Evolutionary conservation across 106 monocot genomes (phyloP).

Genomic region (Posidonia australis): DNA sequence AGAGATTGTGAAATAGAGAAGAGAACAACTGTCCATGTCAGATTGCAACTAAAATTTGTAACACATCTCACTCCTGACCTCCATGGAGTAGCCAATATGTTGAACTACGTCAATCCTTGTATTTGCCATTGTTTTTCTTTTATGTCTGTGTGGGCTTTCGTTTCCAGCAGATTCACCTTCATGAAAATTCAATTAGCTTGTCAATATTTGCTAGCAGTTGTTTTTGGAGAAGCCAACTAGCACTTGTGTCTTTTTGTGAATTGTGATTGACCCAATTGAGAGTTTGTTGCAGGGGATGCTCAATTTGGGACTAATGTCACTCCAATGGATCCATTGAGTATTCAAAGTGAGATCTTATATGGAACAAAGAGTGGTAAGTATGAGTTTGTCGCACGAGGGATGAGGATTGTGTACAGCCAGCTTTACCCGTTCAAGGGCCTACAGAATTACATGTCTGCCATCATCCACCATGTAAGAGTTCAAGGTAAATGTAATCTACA

Average conservation of each 20-base stretch:
- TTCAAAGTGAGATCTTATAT: conserved; percentile 65
- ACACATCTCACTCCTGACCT: too few relatives aligned
- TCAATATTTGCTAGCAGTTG: too few relatives aligned
- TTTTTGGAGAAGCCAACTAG: too few relatives aligned
- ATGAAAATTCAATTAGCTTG: neutral
- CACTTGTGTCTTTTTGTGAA: neutral
- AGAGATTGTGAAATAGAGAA: too few relatives aligned
- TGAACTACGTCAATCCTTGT: too few relatives aligned
- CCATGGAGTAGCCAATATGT: too few relatives aligned
- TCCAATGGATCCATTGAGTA: conserved; percentile 35
- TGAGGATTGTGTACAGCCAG: conserved; percentile 53
- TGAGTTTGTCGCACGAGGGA: conserved; percentile 22
- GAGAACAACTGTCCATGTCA: too few relatives aligned
- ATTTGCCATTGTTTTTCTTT: too few relatives aligned
- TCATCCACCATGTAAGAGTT: conserved; percentile 73
- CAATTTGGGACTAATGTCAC: conserved; percentile 44
- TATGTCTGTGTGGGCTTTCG: too few relatives aligned
- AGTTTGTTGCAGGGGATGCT: conserved; percentile 40
- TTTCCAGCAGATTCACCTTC: too few relatives aligned
- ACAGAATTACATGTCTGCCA: conserved; percentile 72
- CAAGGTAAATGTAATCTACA: conserved; percentile 18
- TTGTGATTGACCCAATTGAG: too few relatives aligned
- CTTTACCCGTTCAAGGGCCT: conserved; percentile 69
- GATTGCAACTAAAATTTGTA: too few relatives aligned
- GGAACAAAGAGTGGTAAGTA: conserved; percentile 45